Evolutionary conservation across 805 yeast species (phyloP).

Genomic region (Saccharomycopsis capsularis): DNA sequence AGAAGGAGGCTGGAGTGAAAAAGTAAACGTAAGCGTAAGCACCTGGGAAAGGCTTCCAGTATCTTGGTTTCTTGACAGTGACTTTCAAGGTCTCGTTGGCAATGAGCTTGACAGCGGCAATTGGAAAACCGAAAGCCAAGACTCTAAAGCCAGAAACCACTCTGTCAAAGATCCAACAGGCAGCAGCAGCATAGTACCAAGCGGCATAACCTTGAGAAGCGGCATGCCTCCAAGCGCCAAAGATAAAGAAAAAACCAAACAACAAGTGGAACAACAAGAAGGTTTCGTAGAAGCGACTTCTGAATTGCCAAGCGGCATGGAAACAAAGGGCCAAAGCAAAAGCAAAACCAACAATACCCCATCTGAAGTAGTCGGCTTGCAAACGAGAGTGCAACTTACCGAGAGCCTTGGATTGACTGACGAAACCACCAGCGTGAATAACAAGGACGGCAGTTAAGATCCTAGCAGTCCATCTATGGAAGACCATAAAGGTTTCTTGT

Average conservation of each 20-base stretch:
- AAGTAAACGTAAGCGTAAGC: constrained; percentile 52
- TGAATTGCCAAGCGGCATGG: constrained; percentile 44
- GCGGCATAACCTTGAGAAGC: constrained; percentile 42
- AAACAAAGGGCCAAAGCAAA: constrained; percentile 34
- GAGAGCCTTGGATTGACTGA: background rate
- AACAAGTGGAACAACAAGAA: constrained; percentile 53
- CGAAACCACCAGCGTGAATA: constrained; percentile 14
- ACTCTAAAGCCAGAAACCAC: constrained; percentile 49
- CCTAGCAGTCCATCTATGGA: constrained; percentile 63
- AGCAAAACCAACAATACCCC: constrained; percentile 41
- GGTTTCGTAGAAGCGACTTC: constrained; percentile 51
- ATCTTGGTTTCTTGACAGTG: constrained; percentile 34
- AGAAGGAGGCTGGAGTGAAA: constrained; percentile 43
- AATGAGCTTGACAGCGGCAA: constrained; percentile 23
- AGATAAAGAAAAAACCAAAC: constrained; percentile 46
- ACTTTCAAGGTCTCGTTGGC: constrained; percentile 44
- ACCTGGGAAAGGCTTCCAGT: constrained; percentile 49
- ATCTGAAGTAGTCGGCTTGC: constrained; percentile 33
- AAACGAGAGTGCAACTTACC: constrained; percentile 1
- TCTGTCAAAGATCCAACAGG: constrained; percentile 69
- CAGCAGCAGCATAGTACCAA: constrained; percentile 47
- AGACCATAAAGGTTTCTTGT: constrained; percentile 52
- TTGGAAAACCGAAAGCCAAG: constrained; percentile 44
- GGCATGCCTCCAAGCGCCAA: constrained; percentile 55
- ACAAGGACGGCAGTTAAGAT: constrained; percentile 28